Evolutionary conservation across 2,329 filamentous ascomycete species (phyloP), one percentile per base, ranked within the genome.

Genomic region (Neofusicoccum cordaticola): DNA sequence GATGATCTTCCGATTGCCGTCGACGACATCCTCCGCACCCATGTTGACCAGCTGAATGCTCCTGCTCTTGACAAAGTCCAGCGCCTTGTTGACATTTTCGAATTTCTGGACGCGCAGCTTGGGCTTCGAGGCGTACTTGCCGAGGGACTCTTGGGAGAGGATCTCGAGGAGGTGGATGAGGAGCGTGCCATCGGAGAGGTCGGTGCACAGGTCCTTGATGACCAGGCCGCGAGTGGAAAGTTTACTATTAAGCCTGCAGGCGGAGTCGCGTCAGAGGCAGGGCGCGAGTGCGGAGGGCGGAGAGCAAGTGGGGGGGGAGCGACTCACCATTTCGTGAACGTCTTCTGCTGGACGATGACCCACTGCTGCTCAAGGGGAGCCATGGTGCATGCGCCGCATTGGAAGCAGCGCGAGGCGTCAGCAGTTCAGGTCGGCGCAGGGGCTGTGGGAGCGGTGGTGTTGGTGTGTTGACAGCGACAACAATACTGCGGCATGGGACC

Each of bases 21-120:
- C 94, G 35, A 99, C 95, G 27, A 99, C 92, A 84, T 99, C 95
- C 79, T 98, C 95, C 7, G 95, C 95, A 62, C 95, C 95, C 73
- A 98, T 98, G 71, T 99, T 99, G 70, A 93, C 97, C 89, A 99
- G 92, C 77, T 97, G 94, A 68, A 99, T 98, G 19, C 92, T 90
- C 71, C 93, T 85, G 65, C 87, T 88, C 75, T 91, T 96, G 81
- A 99, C 93, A 73, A 95, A 99, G 78, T 97, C 89, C 67, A 99
- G 88, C 57, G 92, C 92, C 71, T 93, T 89, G 82, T 98, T 98
- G 77, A 95, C 94, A 85, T 99, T 99, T 78, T 99, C 95, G 79
- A 98, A 99, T 71, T 88, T 89, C 81, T 99, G 95, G 61, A 99
- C 95, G 65, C 95, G 92, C 70, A 99, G 85, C 81, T 97, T 97